A percentile compares a stretch with the other conserved stretches of the same genome.
Conservation (phyloP, 1,139 yeast genomes). For the Yamadazyma conglobata region DNA sequence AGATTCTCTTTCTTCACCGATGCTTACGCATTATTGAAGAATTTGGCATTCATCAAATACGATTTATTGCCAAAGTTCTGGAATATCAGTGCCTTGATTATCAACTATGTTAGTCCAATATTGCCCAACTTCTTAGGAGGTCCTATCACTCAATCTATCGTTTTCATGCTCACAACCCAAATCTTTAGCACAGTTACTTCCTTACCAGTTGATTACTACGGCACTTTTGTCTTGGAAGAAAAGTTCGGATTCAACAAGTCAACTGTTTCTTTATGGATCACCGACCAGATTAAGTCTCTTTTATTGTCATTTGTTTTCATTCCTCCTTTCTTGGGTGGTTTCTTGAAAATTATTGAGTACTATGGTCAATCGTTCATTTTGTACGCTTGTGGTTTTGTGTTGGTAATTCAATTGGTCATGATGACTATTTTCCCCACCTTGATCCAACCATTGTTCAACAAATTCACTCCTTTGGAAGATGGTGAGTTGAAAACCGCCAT, state of each 20-base stretch:
- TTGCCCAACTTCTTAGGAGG: conserved; percentile 50
- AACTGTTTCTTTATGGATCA: conserved; percentile 66
- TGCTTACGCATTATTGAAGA: conserved; percentile 51
- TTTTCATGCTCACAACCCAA: conserved; percentile 49
- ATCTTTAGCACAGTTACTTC: conserved; percentile 49
- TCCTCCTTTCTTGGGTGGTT: conserved; percentile 67
- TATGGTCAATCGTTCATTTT: conserved; percentile 79
- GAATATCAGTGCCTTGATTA: conserved; percentile 45
- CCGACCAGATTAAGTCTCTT: conserved; percentile 65
- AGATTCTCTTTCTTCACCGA: conserved; percentile 61
- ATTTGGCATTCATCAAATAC: conserved; percentile 53
- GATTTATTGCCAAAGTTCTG: conserved; percentile 72
- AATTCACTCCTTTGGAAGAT: conserved; percentile 82
- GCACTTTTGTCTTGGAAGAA: conserved; percentile 86
- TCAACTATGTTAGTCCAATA: conserved; percentile 28
- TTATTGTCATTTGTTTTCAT: conserved; percentile 57
- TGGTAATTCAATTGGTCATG: conserved; percentile 66
- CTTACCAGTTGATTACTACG: conserved; percentile 70
- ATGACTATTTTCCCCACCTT: conserved; percentile 76
- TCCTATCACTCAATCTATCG: conserved; percentile 62
- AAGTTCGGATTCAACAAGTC: conserved; percentile 88
- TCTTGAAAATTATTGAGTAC: conserved; percentile 75
- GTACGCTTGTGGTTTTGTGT: conserved; percentile 70
- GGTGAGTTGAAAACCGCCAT: conserved; percentile 84
- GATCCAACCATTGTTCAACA: conserved; percentile 90